phyloP scores from a whole-genome alignment of 2,329 filamentous ascomycete genomes.

The Cadophora gregata region DNA sequence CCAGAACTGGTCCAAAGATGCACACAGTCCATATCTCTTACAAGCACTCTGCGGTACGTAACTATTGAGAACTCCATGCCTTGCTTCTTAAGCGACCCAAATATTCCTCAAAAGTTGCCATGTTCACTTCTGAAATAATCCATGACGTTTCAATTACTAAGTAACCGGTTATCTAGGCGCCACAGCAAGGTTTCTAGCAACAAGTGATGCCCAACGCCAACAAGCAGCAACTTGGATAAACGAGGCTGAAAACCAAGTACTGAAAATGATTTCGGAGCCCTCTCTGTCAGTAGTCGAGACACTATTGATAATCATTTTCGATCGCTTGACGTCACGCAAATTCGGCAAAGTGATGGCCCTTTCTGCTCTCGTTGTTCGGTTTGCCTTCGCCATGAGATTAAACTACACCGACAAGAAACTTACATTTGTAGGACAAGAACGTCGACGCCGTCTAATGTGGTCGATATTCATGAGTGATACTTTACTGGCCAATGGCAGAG shows the following conservation, averaged over 20 bases:
- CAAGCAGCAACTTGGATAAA: constrained; percentile 6
- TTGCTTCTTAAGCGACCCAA: too few relatives aligned
- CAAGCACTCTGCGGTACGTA: background rate
- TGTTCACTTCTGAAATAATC: background rate
- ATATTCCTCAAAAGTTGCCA: too few relatives aligned
- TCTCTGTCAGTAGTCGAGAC: background rate
- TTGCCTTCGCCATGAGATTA: constrained; percentile 2
- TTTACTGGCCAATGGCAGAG: constrained; percentile 3
- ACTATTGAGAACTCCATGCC: too few relatives aligned
- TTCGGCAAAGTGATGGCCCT: constrained; percentile 3
- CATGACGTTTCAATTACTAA: background rate
- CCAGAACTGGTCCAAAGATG: constrained; percentile 8
- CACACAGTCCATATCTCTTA: background rate
- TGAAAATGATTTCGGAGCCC: constrained; percentile 6
- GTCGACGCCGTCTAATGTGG: constrained; percentile 7
- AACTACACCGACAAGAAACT: constrained; percentile 11
- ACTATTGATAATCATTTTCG: background rate
- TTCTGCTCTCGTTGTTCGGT: constrained; percentile 8
- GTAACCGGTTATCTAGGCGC: background rate
- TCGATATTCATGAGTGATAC: constrained; percentile 11
- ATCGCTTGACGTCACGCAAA: background rate
- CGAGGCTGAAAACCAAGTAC: background rate
- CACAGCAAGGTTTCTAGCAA: background rate
- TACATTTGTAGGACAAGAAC: constrained; percentile 7
- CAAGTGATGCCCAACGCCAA: constrained; percentile 5